A percentile compares a stretch with the other conserved stretches of the same genome.
Conservation (phyloP, 257 asterid genomes). For the Craterostigma plantagineum region DNA sequence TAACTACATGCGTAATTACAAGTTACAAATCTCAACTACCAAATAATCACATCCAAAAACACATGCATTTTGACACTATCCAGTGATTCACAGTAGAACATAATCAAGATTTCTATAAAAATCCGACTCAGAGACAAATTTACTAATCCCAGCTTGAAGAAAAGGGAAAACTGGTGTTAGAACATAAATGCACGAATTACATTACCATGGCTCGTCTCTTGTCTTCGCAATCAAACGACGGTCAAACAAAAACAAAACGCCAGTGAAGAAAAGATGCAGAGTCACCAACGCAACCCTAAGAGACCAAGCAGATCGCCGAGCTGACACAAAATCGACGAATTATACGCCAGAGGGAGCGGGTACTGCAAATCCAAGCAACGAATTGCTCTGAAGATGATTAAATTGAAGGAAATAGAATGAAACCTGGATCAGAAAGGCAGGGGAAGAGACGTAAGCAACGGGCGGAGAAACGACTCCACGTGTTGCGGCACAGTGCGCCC, state of each 20-base stretch:
- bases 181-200: background rate
- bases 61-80: background rate
- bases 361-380: conserved; percentile 3
- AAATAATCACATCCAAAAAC: background rate
- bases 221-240: conserved; percentile 49
- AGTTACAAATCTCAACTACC: too few relatives aligned
- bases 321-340: conserved; percentile 18
- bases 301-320: conserved; percentile 60
- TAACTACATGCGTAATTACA: too few relatives aligned
- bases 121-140: background rate
- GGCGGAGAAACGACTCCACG: conserved; percentile 46
- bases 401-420: background rate
- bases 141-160: background rate
- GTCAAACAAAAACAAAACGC: conserved; percentile 45
- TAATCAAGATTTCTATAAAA: too few relatives aligned
- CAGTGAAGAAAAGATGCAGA: conserved; percentile 58
- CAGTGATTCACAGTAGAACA: too few relatives aligned
- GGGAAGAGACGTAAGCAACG: conserved; percentile 66
- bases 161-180: conserved; percentile 3
- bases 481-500: conserved; percentile 44
- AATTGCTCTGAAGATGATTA: conserved; percentile 2
- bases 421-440: conserved; percentile 88
- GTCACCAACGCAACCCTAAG: conserved; percentile 62
- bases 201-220: conserved; percentile 56
- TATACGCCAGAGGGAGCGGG: background rate